Evolutionary conservation across 192 early-diverging fungal species (phyloP), one percentile per base, ranked within the genome.

Genomic region (Kappamyces sp.): DNA sequence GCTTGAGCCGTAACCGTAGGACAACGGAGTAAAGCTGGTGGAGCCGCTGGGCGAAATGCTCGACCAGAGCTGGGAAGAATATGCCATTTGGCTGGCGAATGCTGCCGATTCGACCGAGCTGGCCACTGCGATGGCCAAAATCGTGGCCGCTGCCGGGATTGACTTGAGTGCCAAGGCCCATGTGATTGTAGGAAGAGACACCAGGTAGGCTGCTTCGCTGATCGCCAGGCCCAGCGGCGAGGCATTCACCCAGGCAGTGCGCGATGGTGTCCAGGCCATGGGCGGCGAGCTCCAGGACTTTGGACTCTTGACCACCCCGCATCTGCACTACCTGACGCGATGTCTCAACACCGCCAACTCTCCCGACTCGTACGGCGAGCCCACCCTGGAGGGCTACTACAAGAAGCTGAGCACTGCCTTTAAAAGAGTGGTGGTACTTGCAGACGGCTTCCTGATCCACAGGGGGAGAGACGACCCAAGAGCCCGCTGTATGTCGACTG

Each of bases 41-140:
- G 96, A 99, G 72, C 94, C 96, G 33, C 75, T 89, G 64, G 96
- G 96, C 42, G 96, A 99, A 78, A 99, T 99, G 96, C 81, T 99
- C 31, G 85, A 88, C 62, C 88, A 91, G 72, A 80, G 83, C 11
- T 99, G 96, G 96, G 96, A 99, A 74, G 72, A 48, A 12, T 88
- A 96, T 74, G 91, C 90, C 42, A 94, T 91, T 9, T 62, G 77
- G 45, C 71, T 99, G 30, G 91, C 96, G 48, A 98, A 98, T 70
- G 90, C 91, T 3, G 66, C 66, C 32, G 37, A 31, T 37, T 81
- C 77, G 50, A 88, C 83, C 46, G 75, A 76, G 14, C 61, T 96
- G 1, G 60, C 74, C n/a, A 54, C 61, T 1, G 72, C 76, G 15
- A 65, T 96, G n/a, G 71, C 81, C 2, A 60, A 72, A 4, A 86